Evolutionary conservation across 345 rosid genomes (phyloP), one percentile per base, ranked within the genome.

Genomic region (Dipteronia dyeriana): DNA sequence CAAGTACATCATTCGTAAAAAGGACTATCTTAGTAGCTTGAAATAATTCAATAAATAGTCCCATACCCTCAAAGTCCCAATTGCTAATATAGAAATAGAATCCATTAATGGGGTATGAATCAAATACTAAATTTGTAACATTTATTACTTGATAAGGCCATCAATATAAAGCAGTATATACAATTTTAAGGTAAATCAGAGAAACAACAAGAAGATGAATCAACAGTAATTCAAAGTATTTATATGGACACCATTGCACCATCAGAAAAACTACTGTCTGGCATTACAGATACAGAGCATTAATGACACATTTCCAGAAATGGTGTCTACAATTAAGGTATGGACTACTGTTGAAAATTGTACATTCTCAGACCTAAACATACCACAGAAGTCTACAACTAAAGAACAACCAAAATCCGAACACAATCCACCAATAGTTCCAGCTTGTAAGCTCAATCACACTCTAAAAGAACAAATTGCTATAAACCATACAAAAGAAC

Each of bases 261-360:
- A 31, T 60, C 9, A 14, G 49, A 47, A 38, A 65, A 75, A 4
- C 45, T 64, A 19, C 29, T 12, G 34, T 34, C 70, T 31, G 5
- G 31, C 63, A 45, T 26, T 29, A 74, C 45, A 45, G 57, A 75
- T 66, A 31, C 71, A 31, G 51, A 66, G 64, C 62, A 65, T 75
- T 45, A 5, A 7, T n/a, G 20, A 34, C 10, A 7, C 16, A 31
- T 64, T 53, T 31, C 39, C 61, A 7, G 68, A 1, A 64, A 47
- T 47, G 45, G 57, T 41, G 2, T 26, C 67, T 17, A 49, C 8
- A 2, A 19, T 62, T 13, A 49, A 64, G 22, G 71, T 19, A 75
- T 39, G 9, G 34, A 51, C 26, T 25, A 25, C 11, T 45, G 49
- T 1, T 11, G 49, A 45, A 45, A 9, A 45, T 10, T 9, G 49